phyloP scores from a whole-genome alignment of 306 rosid genomes.

The Clitoria ternatea region DNA sequence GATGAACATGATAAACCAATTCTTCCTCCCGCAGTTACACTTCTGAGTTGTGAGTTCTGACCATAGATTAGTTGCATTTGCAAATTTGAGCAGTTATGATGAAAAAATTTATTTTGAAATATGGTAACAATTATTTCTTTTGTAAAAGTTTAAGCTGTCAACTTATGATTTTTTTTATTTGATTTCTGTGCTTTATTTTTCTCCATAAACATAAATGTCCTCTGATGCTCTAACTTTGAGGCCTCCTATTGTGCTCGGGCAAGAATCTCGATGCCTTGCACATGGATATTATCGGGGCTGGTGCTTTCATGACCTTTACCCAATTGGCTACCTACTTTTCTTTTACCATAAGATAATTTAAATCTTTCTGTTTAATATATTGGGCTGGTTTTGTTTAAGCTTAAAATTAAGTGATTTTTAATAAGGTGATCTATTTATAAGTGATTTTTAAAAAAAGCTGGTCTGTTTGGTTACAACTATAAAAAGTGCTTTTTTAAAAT shows the following conservation, averaged over 20 bases:
- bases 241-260: slow-evolving; percentile 9
- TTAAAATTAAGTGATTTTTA: too few species aligned
- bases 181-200: not conserved
- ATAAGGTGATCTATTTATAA: too few species aligned
- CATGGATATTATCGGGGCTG: slow-evolving; percentile 1
- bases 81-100: not conserved
- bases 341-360: not conserved
- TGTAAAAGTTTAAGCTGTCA: not conserved
- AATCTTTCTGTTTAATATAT: slow-evolving; percentile 9
- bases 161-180: not conserved
- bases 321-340: not conserved
- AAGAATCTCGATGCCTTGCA: slow-evolving; percentile 14
- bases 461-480: too few species aligned
- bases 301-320: slow-evolving; percentile 1
- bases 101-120: slow-evolving; percentile 10
- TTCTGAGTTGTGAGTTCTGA: slow-evolving; percentile 7
- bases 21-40: not conserved
- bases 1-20: not conserved
- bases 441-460: too few species aligned
- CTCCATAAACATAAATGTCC: not conserved
- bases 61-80: slow-evolving; percentile 1
- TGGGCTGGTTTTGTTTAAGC: too few species aligned
- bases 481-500: too few species aligned
- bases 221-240: slow-evolving; percentile 19
- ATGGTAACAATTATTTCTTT: not conserved